These are phyloP conservation scores for Protostelium mycophagum DNA, from an alignment of 78 protist species.

Conservation along the genomic window DNA sequence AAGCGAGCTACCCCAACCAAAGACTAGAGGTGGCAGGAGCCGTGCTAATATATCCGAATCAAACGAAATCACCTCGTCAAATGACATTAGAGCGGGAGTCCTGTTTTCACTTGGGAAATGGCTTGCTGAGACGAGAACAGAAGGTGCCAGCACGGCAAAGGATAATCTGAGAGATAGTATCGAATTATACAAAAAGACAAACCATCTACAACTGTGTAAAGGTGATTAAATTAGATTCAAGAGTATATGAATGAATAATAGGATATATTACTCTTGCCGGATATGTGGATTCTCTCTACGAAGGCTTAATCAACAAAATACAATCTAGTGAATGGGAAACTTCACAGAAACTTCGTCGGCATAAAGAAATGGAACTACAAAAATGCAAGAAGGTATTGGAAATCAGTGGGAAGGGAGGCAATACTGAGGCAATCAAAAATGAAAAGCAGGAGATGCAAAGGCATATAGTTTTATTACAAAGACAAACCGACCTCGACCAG, in stretches of 20 bases:
- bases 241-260: neutral
- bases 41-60: neutral
- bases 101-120: neutral
- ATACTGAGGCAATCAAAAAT: neutral
- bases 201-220: neutral
- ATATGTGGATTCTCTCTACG: neutral
- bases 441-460: slow-evolving; percentile 1
- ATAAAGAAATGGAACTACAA: neutral
- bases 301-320: neutral
- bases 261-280: neutral
- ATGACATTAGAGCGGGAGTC: neutral
- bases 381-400: neutral
- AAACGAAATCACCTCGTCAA: no score
- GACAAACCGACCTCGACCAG: neutral
- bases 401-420: neutral
- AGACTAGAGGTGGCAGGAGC: neutral
- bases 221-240: neutral
- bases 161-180: neutral
- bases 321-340: slow-evolving; percentile 4
- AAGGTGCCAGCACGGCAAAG: neutral
- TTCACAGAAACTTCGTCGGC: neutral
- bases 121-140: neutral
- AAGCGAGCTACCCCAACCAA: neutral
- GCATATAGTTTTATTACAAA: neutral
- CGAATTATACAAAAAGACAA: neutral